phyloP scores from a whole-genome alignment of 2,329 filamentous ascomycete species.

The Microsporum ferrugineum region DNA sequence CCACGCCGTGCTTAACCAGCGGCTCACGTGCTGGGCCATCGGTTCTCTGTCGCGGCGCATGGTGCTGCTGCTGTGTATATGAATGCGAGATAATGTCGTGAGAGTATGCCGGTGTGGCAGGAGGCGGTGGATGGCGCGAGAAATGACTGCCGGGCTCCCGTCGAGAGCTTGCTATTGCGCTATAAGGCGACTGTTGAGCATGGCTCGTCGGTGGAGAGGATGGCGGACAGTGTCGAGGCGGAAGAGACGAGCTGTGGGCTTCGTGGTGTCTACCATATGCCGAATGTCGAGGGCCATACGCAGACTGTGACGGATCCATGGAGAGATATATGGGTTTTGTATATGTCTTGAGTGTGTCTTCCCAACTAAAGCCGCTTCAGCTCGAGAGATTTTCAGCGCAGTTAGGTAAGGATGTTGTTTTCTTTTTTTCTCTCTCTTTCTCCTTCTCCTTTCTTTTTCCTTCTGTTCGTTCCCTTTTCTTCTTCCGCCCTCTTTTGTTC shows the following conservation, averaged over 20 bases:
- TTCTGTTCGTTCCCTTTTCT: neutral
- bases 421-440: neutral
- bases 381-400: neutral
- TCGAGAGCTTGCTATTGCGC: neutral
- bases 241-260: neutral
- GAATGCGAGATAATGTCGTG: neutral
- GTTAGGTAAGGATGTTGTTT: neutral
- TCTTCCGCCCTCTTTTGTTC: neutral
- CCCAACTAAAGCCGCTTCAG: neutral
- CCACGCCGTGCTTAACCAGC: neutral
- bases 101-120: neutral
- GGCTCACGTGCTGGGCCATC: neutral
- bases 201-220: neutral
- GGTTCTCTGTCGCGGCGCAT: neutral
- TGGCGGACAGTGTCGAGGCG: neutral
- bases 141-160: neutral
- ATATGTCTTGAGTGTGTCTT: neutral
- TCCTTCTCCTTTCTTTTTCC: slow-evolving; percentile 1
- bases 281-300: neutral
- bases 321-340: neutral
- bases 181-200: neutral
- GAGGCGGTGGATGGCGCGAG: neutral
- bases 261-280: neutral
- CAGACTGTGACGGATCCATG: slow-evolving; percentile 5
- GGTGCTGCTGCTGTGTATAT: neutral